phyloP scores from a whole-genome alignment of 2,329 filamentous ascomycete genomes.

The Microthyrium microscopicum region DNA sequence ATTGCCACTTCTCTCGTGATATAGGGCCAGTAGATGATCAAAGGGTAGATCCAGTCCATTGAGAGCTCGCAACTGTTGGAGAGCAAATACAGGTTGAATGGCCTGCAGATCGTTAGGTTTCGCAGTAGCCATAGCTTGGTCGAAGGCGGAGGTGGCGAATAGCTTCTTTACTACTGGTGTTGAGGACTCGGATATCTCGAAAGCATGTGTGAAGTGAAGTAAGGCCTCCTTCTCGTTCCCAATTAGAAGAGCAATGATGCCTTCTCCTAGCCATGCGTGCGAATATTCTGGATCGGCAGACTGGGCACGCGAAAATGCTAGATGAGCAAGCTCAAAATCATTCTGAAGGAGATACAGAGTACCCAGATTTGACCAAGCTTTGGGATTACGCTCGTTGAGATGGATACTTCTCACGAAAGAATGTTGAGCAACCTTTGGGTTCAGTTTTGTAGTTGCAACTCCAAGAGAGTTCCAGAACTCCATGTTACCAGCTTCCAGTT shows the following conservation, averaged over 20 bases:
- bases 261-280: constrained; percentile 87
- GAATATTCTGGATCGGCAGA: constrained; percentile 89
- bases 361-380: constrained; percentile 81
- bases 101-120: constrained; percentile 30
- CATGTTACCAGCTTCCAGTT: constrained; percentile 80
- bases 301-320: constrained; percentile 78
- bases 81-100: constrained; percentile 76
- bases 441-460: constrained; percentile 74
- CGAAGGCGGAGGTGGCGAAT: constrained; percentile 68
- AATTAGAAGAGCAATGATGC: constrained; percentile 60
- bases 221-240: constrained; percentile 65
- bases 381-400: constrained; percentile 70
- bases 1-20: constrained; percentile 66
- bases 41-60: constrained; percentile 54
- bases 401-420: constrained; percentile 85
- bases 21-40: constrained; percentile 62
- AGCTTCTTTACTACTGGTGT: constrained; percentile 58
- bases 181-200: constrained; percentile 74
- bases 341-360: constrained; percentile 71
- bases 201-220: constrained; percentile 79
- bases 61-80: constrained; percentile 63
- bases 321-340: constrained; percentile 72
- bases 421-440: constrained; percentile 78
- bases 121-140: constrained; percentile 45
- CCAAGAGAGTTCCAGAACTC: constrained; percentile 97